A percentile compares a stretch with the other conserved stretches of the same genome.
Conservation (phyloP, 441 rosid species). For the Populus hybrid region DNA sequence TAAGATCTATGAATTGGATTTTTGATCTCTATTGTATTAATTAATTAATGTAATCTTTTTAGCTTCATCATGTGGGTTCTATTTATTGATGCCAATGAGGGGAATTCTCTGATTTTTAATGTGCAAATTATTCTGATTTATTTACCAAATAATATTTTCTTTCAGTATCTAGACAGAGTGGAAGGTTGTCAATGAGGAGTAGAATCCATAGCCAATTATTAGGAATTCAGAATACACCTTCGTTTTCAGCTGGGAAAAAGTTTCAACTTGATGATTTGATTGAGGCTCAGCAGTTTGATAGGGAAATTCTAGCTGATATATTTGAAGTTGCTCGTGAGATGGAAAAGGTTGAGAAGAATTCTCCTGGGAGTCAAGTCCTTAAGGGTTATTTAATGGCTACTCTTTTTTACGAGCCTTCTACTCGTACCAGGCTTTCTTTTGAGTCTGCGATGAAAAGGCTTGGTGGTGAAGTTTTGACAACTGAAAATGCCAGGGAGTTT, state of each 20-base stretch:
- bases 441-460: slow-evolving; percentile 96
- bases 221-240: slow-evolving; percentile 28
- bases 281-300: slow-evolving; percentile 91
- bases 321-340: slow-evolving; percentile 82
- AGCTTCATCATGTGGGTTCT: not conserved
- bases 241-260: slow-evolving; percentile 41
- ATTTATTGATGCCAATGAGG: slow-evolving; percentile 11
- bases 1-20: not conserved
- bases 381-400: slow-evolving; percentile 94
- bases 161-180: slow-evolving; percentile 24
- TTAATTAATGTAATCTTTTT: not conserved
- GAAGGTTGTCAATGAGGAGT: slow-evolving; percentile 15
- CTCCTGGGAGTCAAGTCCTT: slow-evolving; percentile 72
- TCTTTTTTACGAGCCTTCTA: slow-evolving; percentile 96
- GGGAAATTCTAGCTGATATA: slow-evolving; percentile 66
- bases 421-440: slow-evolving; percentile 92
- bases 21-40: not conserved
- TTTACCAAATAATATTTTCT: not conserved
- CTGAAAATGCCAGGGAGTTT: slow-evolving; percentile 95
- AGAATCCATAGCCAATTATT: slow-evolving; percentile 38
- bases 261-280: slow-evolving; percentile 82
- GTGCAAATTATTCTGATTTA: slow-evolving; percentile 19
- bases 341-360: slow-evolving; percentile 77
- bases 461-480: slow-evolving; percentile 95
- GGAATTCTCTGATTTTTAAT: slow-evolving; percentile 9